These are phyloP conservation scores for Podospora didyma DNA, from an alignment of 495 filamentous ascomycete genomes.

Conservation along the genomic window DNA sequence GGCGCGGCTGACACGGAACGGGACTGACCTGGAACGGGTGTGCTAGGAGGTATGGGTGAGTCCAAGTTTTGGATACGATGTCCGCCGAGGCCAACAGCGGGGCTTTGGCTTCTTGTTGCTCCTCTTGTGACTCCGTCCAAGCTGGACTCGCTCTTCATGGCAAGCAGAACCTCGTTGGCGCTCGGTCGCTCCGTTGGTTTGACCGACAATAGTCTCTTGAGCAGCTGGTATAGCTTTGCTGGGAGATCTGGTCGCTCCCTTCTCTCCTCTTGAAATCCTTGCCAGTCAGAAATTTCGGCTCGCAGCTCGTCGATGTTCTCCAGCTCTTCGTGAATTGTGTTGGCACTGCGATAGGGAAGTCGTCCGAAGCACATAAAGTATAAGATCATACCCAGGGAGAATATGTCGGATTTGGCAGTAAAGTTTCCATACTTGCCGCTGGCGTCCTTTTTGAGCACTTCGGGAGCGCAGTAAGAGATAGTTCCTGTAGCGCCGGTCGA, in stretches of 20 bases:
- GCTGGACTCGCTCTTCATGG: constrained; percentile 65
- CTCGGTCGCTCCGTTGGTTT: constrained; percentile 74
- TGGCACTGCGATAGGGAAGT: constrained; percentile 79
- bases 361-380: constrained; percentile 95
- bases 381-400: constrained; percentile 95
- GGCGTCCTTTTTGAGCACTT: constrained; percentile 72
- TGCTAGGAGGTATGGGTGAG: constrained; percentile 45
- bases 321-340: constrained; percentile 81
- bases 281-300: constrained; percentile 81
- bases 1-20: no score
- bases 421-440: constrained; percentile 83
- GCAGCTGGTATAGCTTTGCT: constrained; percentile 75
- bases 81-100: constrained; percentile 37
- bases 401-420: constrained; percentile 92
- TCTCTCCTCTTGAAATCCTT: constrained; percentile 75
- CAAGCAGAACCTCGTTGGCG: constrained; percentile 80
- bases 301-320: constrained; percentile 89
- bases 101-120: constrained; percentile 28
- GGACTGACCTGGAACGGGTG: constrained; percentile 39
- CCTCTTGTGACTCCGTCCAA: constrained; percentile 32
- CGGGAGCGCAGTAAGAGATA: constrained; percentile 95
- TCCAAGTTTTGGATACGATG: constrained; percentile 55
- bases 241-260: constrained; percentile 77
- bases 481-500: constrained; percentile 94
- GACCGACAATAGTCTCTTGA: constrained; percentile 75